Percentiles rank a stretch among this genome's conserved stretches.
Evolutionary conservation across 345 rosid species (phyloP).

Genomic region (Salix koriyanagi): DNA sequence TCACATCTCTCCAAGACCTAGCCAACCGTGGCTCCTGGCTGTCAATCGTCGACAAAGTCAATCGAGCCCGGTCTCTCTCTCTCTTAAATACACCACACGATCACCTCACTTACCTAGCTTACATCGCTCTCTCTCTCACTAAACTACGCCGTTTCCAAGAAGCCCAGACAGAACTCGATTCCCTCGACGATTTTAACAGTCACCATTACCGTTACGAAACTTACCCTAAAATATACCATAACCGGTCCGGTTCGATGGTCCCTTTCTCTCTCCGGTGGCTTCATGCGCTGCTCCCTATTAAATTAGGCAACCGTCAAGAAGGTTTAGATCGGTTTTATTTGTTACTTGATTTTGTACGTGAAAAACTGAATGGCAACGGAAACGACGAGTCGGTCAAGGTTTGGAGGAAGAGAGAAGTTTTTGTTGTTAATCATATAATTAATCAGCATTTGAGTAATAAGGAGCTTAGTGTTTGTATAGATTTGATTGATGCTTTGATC

Average conservation of each 20-base stretch:
- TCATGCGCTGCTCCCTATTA: slow-evolving; percentile 60
- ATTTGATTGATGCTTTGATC: slow-evolving; percentile 51
- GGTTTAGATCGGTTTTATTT: slow-evolving; percentile 73
- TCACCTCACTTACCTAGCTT: slow-evolving; percentile 76
- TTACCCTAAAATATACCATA: slow-evolving; percentile 61
- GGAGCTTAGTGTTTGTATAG: slow-evolving; percentile 66
- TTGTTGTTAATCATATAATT: slow-evolving; percentile 59
- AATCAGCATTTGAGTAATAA: slow-evolving; percentile 67
- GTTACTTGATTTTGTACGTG: slow-evolving; percentile 63
- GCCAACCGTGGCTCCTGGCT: slow-evolving; percentile 88
- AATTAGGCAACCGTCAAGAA: slow-evolving; percentile 54
- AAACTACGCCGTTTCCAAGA: slow-evolving; percentile 86
- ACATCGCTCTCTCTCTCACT: slow-evolving; percentile 66
- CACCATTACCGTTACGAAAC: slow-evolving; percentile 68
- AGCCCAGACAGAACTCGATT: slow-evolving; percentile 66
- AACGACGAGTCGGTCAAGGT: slow-evolving; percentile 33
- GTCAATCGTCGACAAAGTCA: slow-evolving; percentile 65
- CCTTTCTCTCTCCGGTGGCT: slow-evolving; percentile 91
- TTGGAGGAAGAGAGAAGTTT: slow-evolving; percentile 70
- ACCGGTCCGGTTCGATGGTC: slow-evolving; percentile 80
- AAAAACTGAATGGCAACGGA: slow-evolving; percentile 30
- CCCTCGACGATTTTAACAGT: slow-evolving; percentile 74
- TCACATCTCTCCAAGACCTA: slow-evolving; percentile 75
- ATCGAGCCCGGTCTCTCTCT: slow-evolving; percentile 53
- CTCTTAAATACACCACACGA: slow-evolving; percentile 74